These are phyloP conservation scores for Phlebiopsis gigantea DNA, from an alignment of 768 basidiomycete genomes.

Conservation along the genomic window DNA sequence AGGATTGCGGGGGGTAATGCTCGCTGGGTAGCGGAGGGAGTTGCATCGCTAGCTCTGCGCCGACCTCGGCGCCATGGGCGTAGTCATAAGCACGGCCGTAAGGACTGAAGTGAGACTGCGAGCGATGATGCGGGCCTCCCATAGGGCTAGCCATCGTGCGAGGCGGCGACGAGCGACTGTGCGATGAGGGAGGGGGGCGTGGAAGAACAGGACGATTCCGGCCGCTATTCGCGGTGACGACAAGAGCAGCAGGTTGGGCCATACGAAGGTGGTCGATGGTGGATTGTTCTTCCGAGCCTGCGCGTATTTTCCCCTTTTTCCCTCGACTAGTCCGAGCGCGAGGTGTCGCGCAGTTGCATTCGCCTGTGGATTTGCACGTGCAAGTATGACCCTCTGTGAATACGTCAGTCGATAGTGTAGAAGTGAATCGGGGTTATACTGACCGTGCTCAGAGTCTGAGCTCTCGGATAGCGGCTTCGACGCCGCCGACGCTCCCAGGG, in stretches of 20 bases:
- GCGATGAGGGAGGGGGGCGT: slow-evolving; percentile 32
- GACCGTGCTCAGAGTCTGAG: slow-evolving; percentile 57
- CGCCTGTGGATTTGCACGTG: slow-evolving; percentile 37
- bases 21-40: slow-evolving; percentile 21
- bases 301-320: slow-evolving; percentile 5
- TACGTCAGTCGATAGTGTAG: neutral
- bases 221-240: slow-evolving; percentile 18
- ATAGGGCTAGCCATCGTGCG: slow-evolving; percentile 44
- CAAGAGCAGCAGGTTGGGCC: slow-evolving; percentile 19
- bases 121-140: slow-evolving; percentile 37
- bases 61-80: slow-evolving; percentile 31
- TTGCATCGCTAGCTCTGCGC: slow-evolving; percentile 4
- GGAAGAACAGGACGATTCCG: slow-evolving; percentile 60
- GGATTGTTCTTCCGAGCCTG: slow-evolving; percentile 5
- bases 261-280: slow-evolving; percentile 5
- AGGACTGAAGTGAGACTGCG: slow-evolving; percentile 51
- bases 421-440: neutral
- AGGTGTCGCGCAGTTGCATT: slow-evolving; percentile 56
- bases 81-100: slow-evolving; percentile 64
- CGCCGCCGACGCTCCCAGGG: slow-evolving; percentile 60
- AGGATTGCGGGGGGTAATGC: neutral
- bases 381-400: slow-evolving; percentile 27
- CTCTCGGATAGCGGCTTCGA: slow-evolving; percentile 41
- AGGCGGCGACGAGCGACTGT: slow-evolving; percentile 25
- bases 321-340: slow-evolving; percentile 14